Percentiles rank a stretch among this genome's conserved stretches.
phyloP scores from a whole-genome alignment of 352 stramenopile genomes.

The Globisporangium abappressorium region DNA sequence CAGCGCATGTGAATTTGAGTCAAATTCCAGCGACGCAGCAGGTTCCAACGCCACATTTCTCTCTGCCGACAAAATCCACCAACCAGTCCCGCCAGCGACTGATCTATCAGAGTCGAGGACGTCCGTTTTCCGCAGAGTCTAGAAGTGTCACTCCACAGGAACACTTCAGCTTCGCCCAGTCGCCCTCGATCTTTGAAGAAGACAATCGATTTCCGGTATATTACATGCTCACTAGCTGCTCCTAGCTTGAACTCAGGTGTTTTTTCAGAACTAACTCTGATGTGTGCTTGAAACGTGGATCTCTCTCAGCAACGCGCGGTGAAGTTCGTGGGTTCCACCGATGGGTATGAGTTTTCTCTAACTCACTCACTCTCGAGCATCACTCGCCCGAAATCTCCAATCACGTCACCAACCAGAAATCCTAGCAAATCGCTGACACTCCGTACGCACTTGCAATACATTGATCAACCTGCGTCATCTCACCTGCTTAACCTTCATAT shows the following conservation, averaged over 20 bases:
- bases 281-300: neutral
- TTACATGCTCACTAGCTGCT: neutral
- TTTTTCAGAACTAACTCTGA: neutral
- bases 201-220: slow-evolving; percentile 49
- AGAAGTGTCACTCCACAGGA: neutral
- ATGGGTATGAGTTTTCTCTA: slow-evolving; percentile 33
- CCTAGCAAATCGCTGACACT: neutral
- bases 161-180: neutral
- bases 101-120: slow-evolving; percentile 2
- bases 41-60: slow-evolving; percentile 46
- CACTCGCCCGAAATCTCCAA: slow-evolving; percentile 12
- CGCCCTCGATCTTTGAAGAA: slow-evolving; percentile 19
- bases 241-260: neutral
- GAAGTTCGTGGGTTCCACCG: slow-evolving; percentile 35
- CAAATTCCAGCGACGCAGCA: slow-evolving; percentile 51
- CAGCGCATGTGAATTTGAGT: slow-evolving; percentile 48
- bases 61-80: neutral
- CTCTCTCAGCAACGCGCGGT: slow-evolving; percentile 34
- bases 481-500: neutral
- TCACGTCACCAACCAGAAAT: slow-evolving; percentile 4
- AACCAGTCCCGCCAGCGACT: neutral
- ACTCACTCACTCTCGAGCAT: slow-evolving; percentile 32
- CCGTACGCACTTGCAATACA: slow-evolving; percentile 1
- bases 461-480: neutral
- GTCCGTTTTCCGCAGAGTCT: slow-evolving; percentile 1